These are phyloP conservation scores for Hsuehochloa calcarea DNA, from an alignment of 176 grass and related monocot genomes.

Conservation along the genomic window DNA sequence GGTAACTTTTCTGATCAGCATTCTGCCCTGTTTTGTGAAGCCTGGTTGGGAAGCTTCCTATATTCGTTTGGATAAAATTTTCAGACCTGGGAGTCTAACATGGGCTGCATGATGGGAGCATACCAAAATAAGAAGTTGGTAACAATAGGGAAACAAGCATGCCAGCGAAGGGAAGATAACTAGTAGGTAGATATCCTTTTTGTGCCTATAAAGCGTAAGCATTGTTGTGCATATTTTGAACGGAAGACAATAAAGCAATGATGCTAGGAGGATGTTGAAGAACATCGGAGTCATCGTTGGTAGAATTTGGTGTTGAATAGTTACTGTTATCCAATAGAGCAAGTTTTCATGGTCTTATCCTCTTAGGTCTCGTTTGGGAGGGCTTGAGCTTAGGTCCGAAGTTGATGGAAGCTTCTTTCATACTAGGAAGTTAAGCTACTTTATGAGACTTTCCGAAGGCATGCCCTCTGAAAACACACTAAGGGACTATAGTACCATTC, in stretches of 20 bases:
- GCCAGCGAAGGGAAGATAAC: not conserved
- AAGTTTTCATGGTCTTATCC: not conserved
- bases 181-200: not conserved
- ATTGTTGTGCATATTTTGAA: conserved; percentile 24
- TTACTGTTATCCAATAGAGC: not conserved
- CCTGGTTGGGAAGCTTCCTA: not conserved
- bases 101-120: not conserved
- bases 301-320: not conserved
- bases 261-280: not conserved
- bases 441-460: not conserved
- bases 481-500: not conserved
- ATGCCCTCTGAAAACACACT: not conserved
- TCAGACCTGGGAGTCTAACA: not conserved
- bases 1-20: conserved; percentile 15
- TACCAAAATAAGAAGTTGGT: not conserved
- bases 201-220: not conserved
- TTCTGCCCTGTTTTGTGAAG: not conserved
- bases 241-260: not conserved
- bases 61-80: not conserved
- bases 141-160: not conserved
- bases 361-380: not conserved
- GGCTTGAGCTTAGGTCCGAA: not conserved
- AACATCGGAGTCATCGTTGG: not conserved
- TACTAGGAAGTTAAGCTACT: not conserved
- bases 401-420: not conserved